Base-by-base conservation (phyloP, 768 basidiomycete genomes). In the Epithele typhae region DNA sequence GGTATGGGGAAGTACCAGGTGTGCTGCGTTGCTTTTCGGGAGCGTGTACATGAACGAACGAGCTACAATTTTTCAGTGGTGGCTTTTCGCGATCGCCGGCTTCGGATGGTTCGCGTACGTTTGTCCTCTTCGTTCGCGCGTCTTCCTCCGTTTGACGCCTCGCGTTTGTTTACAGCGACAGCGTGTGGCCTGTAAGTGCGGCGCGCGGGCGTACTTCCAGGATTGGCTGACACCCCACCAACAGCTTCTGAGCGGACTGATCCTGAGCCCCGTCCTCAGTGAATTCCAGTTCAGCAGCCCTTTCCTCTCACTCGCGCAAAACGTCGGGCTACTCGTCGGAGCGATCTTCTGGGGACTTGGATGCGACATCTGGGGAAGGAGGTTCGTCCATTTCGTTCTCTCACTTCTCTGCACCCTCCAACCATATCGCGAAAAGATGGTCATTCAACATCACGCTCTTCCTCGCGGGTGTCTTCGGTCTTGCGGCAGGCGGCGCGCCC, bases 71-170 rank as follows among this genome's bases (percentile, higher is more conserved):
- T 51, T 7, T 6, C 40, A 85, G 82, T 83, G 79, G 69, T 66
- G 68, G 47, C 59, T 87, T 27, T 86, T 87, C 59, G 45, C 78
- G 42, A 81, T 84, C 23, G 74, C 82, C 15, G 85, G 83, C 2
- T 85, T 87, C 64, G 85, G 85, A 42, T 87, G 83, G 84, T 74
- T 86, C 48, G 78, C 82, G 83, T 84, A 61, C 62, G 82, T 70
- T 15, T 11, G 19, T 18, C n/a, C 18, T 24, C 17, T 10, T 32
- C 12, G 9, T 22, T 11, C 22, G 5, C 30, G 15, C n/a, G 30
- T 10, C 36, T 40, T 7, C 7, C 8, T 30, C 27, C 7, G 8
- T 7, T 14, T 30, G 7, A 30, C 27, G 27, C 7, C 14, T 7
- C 14, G 27, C 7, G 8, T 14, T 7, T 35, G 27, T 8, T 25